phyloP scores from a whole-genome alignment of 805 yeast species.

The Diddensiella transvaalensis region DNA sequence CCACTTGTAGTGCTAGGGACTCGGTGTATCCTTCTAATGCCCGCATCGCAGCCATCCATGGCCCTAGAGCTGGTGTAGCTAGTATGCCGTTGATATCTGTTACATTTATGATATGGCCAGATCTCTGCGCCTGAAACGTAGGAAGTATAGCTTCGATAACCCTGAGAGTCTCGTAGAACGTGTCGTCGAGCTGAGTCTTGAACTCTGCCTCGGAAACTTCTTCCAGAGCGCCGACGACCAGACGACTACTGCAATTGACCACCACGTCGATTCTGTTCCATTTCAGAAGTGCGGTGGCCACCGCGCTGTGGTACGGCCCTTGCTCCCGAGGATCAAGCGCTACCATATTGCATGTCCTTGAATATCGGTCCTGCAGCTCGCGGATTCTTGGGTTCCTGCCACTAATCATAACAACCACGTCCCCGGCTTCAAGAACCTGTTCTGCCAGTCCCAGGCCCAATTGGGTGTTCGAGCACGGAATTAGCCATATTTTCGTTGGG shows the following conservation, averaged over 20 bases:
- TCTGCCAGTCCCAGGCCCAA: conserved; percentile 18
- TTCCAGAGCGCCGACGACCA: conserved; percentile 21
- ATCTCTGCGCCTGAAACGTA: conserved; percentile 20
- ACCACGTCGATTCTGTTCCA: conserved; percentile 22
- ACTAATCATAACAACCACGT: conserved; percentile 16
- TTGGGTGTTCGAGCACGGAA: conserved; percentile 12
- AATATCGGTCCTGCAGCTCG: conserved; percentile 7
- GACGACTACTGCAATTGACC: conserved; percentile 13
- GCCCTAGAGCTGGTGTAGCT: conserved; percentile 30
- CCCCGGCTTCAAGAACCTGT: conserved; percentile 17
- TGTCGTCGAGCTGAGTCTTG: conserved; percentile 18
- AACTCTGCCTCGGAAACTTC: conserved; percentile 19
- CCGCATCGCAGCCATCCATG: conserved; percentile 28
- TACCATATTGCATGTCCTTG: conserved; percentile 14
- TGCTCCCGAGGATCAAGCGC: conserved; percentile 8
- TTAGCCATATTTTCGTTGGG: conserved; percentile 21
- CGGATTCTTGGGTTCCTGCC: not conserved
- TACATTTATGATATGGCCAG: conserved; percentile 31
- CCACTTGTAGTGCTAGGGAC: conserved; percentile 30
- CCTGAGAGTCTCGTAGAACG: conserved; percentile 17
- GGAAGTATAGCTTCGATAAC: conserved; percentile 30
- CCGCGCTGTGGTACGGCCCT: conserved; percentile 18
- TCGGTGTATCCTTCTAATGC: conserved; percentile 35
- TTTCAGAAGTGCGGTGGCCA: conserved; percentile 17
- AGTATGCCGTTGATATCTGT: conserved; percentile 27